These are phyloP conservation scores for Cryptomeria japonica DNA, from an alignment of 75 land plant genomes.

Conservation along the genomic window DNA sequence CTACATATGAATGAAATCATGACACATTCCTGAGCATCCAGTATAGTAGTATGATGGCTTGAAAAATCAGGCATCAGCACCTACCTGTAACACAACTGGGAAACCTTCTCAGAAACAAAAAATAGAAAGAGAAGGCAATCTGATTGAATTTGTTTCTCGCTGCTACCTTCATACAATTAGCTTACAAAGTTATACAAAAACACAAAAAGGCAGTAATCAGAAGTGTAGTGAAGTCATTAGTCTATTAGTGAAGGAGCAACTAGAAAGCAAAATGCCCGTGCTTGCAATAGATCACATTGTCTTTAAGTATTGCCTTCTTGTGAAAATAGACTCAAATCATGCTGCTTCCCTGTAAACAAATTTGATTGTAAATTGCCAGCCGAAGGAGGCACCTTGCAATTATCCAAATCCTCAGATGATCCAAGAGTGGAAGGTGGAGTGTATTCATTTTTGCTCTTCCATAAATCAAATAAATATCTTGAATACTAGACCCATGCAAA, in stretches of 20 bases:
- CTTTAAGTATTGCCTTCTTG: background rate
- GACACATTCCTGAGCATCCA: background rate
- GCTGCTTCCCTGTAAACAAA: background rate
- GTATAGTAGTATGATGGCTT: background rate
- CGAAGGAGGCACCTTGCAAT: background rate
- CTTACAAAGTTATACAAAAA: background rate
- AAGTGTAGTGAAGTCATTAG: background rate
- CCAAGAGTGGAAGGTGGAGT: background rate
- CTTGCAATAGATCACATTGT: background rate
- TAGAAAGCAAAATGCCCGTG: background rate
- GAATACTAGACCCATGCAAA: background rate
- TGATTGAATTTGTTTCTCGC: background rate
- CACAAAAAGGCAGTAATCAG: background rate
- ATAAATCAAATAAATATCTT: background rate
- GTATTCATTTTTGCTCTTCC: background rate
- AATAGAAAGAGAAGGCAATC: background rate
- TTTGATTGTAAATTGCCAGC: background rate
- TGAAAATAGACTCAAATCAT: background rate
- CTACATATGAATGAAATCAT: background rate
- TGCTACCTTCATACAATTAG: background rate
- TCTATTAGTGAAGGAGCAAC: slow-evolving; percentile 4
- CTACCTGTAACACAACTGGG: background rate
- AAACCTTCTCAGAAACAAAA: background rate
- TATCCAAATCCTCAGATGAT: background rate
- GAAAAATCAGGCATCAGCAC: background rate